A percentile compares a stretch with the other conserved stretches of the same genome.
phyloP scores from a whole-genome alignment of 805 yeast genomes.

The Ogataea nonfermentans region DNA sequence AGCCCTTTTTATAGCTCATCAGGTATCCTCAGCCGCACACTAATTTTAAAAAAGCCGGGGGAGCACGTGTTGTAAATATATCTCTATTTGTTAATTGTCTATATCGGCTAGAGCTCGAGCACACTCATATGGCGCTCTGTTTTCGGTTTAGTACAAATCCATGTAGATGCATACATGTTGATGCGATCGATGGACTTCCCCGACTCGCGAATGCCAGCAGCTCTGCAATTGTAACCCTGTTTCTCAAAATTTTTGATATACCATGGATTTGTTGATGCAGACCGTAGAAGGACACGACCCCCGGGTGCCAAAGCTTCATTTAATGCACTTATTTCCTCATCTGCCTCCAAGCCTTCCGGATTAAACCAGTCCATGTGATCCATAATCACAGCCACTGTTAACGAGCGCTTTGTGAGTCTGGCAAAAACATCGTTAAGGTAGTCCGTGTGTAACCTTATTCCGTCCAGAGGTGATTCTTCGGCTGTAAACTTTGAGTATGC shows the following conservation, averaged over 20 bases:
- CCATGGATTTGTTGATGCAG: constrained; percentile 77
- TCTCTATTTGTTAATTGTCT: constrained; percentile 1
- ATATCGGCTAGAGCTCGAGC: constrained; percentile 28
- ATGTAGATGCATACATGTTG: constrained; percentile 86
- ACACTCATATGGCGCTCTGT: constrained; percentile 49
- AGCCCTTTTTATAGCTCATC: neutral
- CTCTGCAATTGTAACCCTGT: constrained; percentile 63
- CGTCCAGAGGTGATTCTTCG: constrained; percentile 54
- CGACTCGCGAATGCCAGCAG: constrained; percentile 65
- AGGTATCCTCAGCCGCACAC: no score
- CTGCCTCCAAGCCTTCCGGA: constrained; percentile 60
- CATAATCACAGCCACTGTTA: constrained; percentile 80
- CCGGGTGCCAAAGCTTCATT: constrained; percentile 59
- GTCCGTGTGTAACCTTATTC: constrained; percentile 77
- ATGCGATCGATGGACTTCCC: constrained; percentile 73
- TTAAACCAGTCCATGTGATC: constrained; percentile 94
- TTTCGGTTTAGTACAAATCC: constrained; percentile 66
- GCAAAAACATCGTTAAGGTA: constrained; percentile 72
- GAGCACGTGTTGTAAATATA: constrained; percentile 6
- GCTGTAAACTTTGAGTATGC: constrained; percentile 53
- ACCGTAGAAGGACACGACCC: constrained; percentile 74
- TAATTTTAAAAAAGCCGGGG: neutral
- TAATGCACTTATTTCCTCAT: constrained; percentile 63
- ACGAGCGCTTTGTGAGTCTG: constrained; percentile 57
- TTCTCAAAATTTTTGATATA: constrained; percentile 66